A percentile compares a stretch with the other conserved stretches of the same genome.
phyloP scores from a whole-genome alignment of 306 rosid genomes.

The Lathyrus tuberosus region DNA sequence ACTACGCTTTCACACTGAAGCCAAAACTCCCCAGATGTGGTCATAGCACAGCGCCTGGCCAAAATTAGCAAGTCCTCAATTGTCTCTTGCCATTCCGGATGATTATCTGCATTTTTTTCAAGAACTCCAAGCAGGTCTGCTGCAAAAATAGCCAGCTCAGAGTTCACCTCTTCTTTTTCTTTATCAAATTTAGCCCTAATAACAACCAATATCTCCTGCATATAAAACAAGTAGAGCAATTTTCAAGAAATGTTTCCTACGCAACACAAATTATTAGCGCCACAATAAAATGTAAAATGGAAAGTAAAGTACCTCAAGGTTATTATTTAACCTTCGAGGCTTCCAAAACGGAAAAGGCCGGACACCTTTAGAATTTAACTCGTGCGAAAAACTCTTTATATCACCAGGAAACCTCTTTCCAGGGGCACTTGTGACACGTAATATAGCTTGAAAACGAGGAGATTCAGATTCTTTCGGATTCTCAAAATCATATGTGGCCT shows the following conservation, averaged over 20 bases:
- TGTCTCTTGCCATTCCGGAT: conserved; percentile 97
- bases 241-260: conserved; percentile 38
- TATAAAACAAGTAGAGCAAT: conserved; percentile 34
- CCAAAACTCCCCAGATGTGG: conserved; percentile 94
- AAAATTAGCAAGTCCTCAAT: conserved; percentile 93
- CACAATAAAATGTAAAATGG: conserved; percentile 29
- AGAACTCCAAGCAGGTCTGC: conserved; percentile 94
- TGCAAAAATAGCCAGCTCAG: conserved; percentile 90
- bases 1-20: conserved; percentile 97
- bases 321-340: conserved; percentile 92
- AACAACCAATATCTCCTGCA: conserved; percentile 86
- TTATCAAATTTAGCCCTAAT: conserved; percentile 88
- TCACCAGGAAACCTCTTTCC: conserved; percentile 85
- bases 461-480: conserved; percentile 99
- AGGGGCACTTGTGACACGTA: conserved; percentile 95
- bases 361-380: conserved; percentile 92
- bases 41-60: conserved; percentile 96
- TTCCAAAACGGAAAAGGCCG: conserved; percentile 95
- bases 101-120: conserved; percentile 86
- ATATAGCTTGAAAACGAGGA: conserved; percentile 98
- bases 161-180: conserved; percentile 92
- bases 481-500: conserved; percentile 84
- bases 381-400: conserved; percentile 96
- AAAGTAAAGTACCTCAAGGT: conserved; percentile 72
- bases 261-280: conserved; percentile 24